Evolutionary conservation across 2,329 filamentous ascomycete genomes (phyloP).

Genomic region (Geosmithia morbida): DNA sequence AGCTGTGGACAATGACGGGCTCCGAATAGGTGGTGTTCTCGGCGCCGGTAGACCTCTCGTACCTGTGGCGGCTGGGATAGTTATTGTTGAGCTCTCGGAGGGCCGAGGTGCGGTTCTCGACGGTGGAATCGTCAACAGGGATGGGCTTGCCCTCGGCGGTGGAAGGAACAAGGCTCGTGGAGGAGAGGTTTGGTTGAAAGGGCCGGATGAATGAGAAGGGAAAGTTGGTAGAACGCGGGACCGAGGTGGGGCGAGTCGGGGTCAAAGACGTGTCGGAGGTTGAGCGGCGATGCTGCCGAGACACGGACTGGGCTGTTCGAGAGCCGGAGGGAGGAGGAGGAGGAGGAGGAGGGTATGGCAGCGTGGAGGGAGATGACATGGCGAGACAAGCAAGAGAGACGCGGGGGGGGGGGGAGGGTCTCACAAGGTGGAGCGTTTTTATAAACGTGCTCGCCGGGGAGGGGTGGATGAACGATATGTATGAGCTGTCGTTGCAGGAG

Average conservation of each 20-base stretch:
- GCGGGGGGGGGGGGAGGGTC: neutral
- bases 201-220: slow-evolving; percentile 33
- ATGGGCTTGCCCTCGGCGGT: slow-evolving; percentile 42
- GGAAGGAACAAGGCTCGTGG: slow-evolving; percentile 36
- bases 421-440: neutral
- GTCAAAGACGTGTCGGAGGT: slow-evolving; percentile 8
- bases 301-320: neutral
- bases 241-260: slow-evolving; percentile 7
- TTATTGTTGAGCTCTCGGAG: slow-evolving; percentile 44
- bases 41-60: slow-evolving; percentile 39
- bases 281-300: slow-evolving; percentile 7
- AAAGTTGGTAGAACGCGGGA: slow-evolving; percentile 20
- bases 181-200: slow-evolving; percentile 33
- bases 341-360: neutral
- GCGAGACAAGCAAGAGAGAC: neutral
- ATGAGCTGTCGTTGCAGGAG: neutral
- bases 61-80: slow-evolving; percentile 41
- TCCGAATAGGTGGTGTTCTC: slow-evolving; percentile 46
- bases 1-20: slow-evolving; percentile 51
- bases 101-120: slow-evolving; percentile 42
- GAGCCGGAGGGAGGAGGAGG: neutral
- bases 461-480: neutral
- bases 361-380: neutral
- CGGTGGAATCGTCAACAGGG: slow-evolving; percentile 39
- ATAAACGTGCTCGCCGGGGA: neutral